Percentiles rank a stretch among this genome's conserved stretches.
These are phyloP conservation scores for Nemania sp. DNA, from an alignment of 2,329 filamentous ascomycete species.

Conservation along the genomic window DNA sequence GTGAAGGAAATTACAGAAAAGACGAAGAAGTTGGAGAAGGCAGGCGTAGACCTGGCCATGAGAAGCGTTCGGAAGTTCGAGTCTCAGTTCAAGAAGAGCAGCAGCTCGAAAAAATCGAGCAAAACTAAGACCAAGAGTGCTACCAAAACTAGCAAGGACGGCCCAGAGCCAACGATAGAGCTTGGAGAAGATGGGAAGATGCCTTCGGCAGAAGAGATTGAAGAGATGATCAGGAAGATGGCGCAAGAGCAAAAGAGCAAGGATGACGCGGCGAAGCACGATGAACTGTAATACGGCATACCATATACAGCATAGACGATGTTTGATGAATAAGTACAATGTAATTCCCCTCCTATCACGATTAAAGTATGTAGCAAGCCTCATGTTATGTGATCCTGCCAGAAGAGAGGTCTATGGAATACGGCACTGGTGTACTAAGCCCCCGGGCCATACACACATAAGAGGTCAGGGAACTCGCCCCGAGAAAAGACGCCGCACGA, in stretches of 20 bases:
- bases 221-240: conserved; percentile 57
- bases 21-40: conserved; percentile 71
- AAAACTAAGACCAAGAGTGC: conserved; percentile 47
- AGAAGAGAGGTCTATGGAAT: background rate
- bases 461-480: background rate
- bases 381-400: background rate
- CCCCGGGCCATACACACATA: background rate
- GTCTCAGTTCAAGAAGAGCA: conserved; percentile 48
- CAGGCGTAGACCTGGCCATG: conserved; percentile 69
- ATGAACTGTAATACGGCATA: conserved; percentile 35
- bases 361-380: background rate
- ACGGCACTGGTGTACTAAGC: background rate
- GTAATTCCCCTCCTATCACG: conserved; percentile 16
- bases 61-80: conserved; percentile 65
- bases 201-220: conserved; percentile 52
- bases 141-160: conserved; percentile 41
- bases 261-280: conserved; percentile 32
- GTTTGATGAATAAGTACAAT: conserved; percentile 32
- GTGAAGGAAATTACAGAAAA: conserved; percentile 72
- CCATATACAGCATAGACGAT: conserved; percentile 27
- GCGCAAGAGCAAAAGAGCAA: conserved; percentile 39
- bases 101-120: conserved; percentile 44
- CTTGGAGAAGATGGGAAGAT: conserved; percentile 47
- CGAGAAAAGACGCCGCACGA: background rate
- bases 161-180: conserved; percentile 46